These are phyloP conservation scores for Monosporascus cannonballus DNA, from an alignment of 2,329 filamentous ascomycete species.

Conservation along the genomic window DNA sequence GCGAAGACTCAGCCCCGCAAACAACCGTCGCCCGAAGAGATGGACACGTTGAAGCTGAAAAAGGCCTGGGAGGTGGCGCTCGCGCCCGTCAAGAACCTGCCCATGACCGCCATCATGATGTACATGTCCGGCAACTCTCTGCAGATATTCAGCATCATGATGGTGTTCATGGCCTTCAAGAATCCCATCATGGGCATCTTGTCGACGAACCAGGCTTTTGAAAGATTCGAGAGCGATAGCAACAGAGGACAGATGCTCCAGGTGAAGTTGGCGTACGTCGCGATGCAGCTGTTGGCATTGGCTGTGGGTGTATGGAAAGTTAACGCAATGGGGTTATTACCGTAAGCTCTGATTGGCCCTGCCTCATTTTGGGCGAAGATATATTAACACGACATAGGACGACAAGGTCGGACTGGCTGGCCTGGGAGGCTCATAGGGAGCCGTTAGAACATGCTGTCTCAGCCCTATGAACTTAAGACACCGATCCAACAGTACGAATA, in stretches of 20 bases:
- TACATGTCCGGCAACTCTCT: conserved; percentile 99
- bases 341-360: conserved; percentile 41
- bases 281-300: conserved; percentile 78
- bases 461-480: conserved; percentile 41
- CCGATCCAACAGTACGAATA: conserved; percentile 1
- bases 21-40: conserved; percentile 72
- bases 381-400: conserved; percentile 53
- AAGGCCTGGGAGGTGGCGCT: conserved; percentile 98
- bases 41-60: conserved; percentile 93
- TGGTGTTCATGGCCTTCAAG: conserved; percentile 99
- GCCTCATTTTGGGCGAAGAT: not conserved
- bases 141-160: conserved; percentile 99
- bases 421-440: conserved; percentile 78
- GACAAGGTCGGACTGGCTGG: conserved; percentile 93
- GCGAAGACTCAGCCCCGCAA: conserved; percentile 49
- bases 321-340: conserved; percentile 90
- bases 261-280: conserved; percentile 83
- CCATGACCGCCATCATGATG: conserved; percentile 99
- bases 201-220: conserved; percentile 80
- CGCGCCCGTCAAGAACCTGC: conserved; percentile 85
- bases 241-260: conserved; percentile 68
- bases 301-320: conserved; percentile 93
- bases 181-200: conserved; percentile 82
- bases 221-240: conserved; percentile 78
- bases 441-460: conserved; percentile 61